Base-by-base conservation (phyloP, 352 stramenopile species). In the Plasmopara muralis region DNA sequence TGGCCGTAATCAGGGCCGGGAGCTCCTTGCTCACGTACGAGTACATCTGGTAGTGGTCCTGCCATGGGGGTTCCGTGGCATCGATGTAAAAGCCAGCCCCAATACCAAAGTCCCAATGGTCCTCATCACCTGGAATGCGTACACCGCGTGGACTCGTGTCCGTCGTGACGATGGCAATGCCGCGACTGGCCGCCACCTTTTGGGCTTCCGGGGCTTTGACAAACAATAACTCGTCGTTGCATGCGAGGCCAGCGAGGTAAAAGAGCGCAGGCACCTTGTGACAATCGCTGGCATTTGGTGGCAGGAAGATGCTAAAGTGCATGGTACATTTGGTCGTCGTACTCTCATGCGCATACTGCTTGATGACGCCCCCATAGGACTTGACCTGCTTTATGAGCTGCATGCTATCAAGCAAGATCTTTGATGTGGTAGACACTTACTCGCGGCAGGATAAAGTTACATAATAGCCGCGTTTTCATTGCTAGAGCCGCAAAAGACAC, bases 21-120 rank as follows among this genome's bases (percentile, higher is more conserved):
- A 99, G 70, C 62, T 99, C 97, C 64, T 97, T 79, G 28, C 85
- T 96, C 31, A 99, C 80, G 77, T 98, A 99, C 28, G 83, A 81
- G 68, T 98, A 98, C 97, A 99, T 99, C 51, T 93, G 81, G 81
- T 98, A 99, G 71, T 98, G 77, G 25, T 75, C 64, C 40, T 77
- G 60, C 79, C 92, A 99, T 31, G 93, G 90, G 34, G 85, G 74
- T 61, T 97, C 71, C 13, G 94, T 98, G 6, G 96, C 95, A 77
- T 99, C 84, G 6, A 99, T 66, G 76, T 99, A 99, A 62, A 99
- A 99, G 43, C 96, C 95, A 18, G 97, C 97, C 33, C 86, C 94
- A 13, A 89, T 93, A 33, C 97, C 97, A 60, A 99, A 97, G 72
- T 99, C 97, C 71, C 93, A 99, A 40, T 57, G 68, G 51, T 98